phyloP scores from a whole-genome alignment of 2,329 filamentous ascomycete genomes.

The Pleurostoma richardsiae region DNA sequence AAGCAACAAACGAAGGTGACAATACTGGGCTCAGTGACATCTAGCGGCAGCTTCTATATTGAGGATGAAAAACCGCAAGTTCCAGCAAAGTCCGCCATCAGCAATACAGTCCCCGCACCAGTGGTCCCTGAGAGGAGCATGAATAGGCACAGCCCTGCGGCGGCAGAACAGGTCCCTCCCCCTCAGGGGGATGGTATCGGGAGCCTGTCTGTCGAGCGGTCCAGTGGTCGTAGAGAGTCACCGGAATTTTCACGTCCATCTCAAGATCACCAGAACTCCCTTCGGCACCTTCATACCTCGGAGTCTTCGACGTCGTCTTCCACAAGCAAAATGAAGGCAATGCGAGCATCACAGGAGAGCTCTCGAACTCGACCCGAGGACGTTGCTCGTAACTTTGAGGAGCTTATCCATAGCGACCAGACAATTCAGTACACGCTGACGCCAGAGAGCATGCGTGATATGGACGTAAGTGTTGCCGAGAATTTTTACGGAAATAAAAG shows the following conservation, averaged over 20 bases:
- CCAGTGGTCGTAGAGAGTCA: slow-evolving; percentile 20
- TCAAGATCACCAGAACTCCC: slow-evolving; percentile 11
- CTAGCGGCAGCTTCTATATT: slow-evolving; percentile 22
- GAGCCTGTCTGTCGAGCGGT: slow-evolving; percentile 31
- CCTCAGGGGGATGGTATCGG: slow-evolving; percentile 24
- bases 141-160: slow-evolving; percentile 14
- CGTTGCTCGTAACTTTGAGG: slow-evolving; percentile 66
- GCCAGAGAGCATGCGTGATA: slow-evolving; percentile 71
- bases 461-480: slow-evolving; percentile 52
- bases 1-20: slow-evolving; percentile 26
- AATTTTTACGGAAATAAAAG: background rate
- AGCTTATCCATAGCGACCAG: slow-evolving; percentile 75
- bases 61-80: slow-evolving; percentile 26
- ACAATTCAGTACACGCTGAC: slow-evolving; percentile 81
- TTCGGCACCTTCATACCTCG: slow-evolving; percentile 37
- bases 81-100: slow-evolving; percentile 21
- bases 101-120: slow-evolving; percentile 12
- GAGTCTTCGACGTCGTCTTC: slow-evolving; percentile 47
- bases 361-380: slow-evolving; percentile 44
- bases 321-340: slow-evolving; percentile 44
- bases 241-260: slow-evolving; percentile 17
- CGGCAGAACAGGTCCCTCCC: background rate
- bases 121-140: slow-evolving; percentile 19
- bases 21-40: slow-evolving; percentile 22
- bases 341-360: slow-evolving; percentile 56